Base-by-base conservation (phyloP, 2,329 filamentous ascomycete species). In the Orbilia oligospora region DNA sequence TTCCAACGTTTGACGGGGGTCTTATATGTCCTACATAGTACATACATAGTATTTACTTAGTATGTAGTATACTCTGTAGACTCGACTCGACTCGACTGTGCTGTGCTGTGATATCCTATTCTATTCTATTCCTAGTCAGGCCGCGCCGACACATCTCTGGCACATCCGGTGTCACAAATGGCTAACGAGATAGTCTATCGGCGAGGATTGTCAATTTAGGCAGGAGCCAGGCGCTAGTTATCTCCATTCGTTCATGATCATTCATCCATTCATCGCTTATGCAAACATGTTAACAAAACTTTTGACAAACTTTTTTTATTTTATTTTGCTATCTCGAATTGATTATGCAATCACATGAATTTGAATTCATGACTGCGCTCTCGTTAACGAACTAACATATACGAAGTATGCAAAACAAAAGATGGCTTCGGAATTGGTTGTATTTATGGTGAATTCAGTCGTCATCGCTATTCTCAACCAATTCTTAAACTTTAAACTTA, bases 1-100 rank as follows among this genome's bases (percentile, higher is more conserved):
- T 20, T 56, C 70, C 70, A 66, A 66, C 51, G 70, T 73, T 67
- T 73, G 51, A 61, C 61, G 61, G 18, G n/a, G n/a, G n/a, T n/a
- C n/a, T n/a, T n/a, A n/a, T n/a, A n/a, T n/a, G n/a, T n/a, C n/a
- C n/a, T n/a, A n/a, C n/a, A n/a, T n/a, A n/a, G n/a, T n/a, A n/a
- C n/a, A n/a, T n/a, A n/a, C n/a, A n/a, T n/a, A n/a, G n/a, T n/a
- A n/a, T n/a, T n/a, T n/a, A n/a, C n/a, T n/a, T n/a, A n/a, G n/a
- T n/a, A n/a, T n/a, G n/a, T n/a, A n/a, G n/a, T n/a, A n/a, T n/a
- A n/a, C n/a, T n/a, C n/a, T n/a, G n/a, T n/a, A n/a, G n/a, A n/a
- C n/a, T n/a, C n/a, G n/a, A n/a, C n/a, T n/a, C n/a, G n/a, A n/a
- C n/a, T n/a, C n/a, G n/a, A n/a, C n/a, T n/a, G n/a, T n/a, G n/a